Evolutionary conservation across 352 stramenopile genomes (phyloP).

Genomic region (Globisporangium parvum): DNA sequence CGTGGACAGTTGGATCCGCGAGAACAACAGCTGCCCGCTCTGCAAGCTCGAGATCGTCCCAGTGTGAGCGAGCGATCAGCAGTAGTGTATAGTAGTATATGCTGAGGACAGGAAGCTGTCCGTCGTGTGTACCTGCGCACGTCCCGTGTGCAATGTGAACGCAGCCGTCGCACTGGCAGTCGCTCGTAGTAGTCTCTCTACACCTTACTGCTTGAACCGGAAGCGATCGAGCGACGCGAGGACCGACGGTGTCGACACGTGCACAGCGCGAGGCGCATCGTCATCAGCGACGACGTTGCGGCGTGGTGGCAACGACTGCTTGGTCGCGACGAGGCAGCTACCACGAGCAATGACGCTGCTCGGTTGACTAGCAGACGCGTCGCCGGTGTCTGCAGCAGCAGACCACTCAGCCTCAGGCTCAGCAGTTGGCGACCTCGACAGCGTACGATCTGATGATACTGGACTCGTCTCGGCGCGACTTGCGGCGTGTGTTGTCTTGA

Average conservation of each 20-base stretch:
- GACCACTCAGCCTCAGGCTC: background rate
- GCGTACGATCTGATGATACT: too few species aligned
- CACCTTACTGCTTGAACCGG: slow-evolving; percentile 17
- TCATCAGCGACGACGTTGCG: background rate
- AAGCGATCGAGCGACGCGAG: slow-evolving; percentile 19
- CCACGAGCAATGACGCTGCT: slow-evolving; percentile 3
- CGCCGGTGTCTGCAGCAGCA: background rate
- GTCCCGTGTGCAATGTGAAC: too few species aligned
- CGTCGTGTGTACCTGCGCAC: too few species aligned
- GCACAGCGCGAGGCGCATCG: background rate
- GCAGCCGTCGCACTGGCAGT: too few species aligned
- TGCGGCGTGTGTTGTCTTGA: background rate
- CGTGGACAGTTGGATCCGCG: slow-evolving; percentile 58
- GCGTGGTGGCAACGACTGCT: too few species aligned
- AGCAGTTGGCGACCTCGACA: background rate
- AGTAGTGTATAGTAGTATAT: slow-evolving; percentile 2
- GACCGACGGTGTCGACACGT: background rate
- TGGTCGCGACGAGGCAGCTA: background rate
- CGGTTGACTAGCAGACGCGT: background rate
- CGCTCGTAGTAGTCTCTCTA: too few species aligned
- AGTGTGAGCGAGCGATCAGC: slow-evolving; percentile 12
- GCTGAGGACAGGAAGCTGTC: too few species aligned
- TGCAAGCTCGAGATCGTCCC: slow-evolving; percentile 60
- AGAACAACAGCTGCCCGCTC: slow-evolving; percentile 77
- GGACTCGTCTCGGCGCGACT: background rate